Evolutionary conservation across 805 yeast genomes (phyloP), one percentile per base, ranked within the genome.

Genomic region (Candida glaebosa): DNA sequence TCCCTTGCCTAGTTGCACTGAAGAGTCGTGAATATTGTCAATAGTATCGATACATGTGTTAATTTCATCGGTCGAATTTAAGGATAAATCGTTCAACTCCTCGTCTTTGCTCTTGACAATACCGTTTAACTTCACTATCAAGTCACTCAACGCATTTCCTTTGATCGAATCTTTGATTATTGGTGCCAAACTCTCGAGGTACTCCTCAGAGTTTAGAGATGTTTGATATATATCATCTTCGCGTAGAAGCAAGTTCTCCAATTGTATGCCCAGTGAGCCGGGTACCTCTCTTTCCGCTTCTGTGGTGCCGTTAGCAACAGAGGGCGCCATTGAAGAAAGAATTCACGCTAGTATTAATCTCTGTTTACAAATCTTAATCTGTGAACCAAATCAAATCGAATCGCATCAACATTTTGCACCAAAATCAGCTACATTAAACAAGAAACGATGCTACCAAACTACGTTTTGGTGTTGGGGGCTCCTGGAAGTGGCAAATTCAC

Each of bases 141-240:
- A 67, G 14, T 73, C 79, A 5, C 80, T 73, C 26, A 86, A 67
- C 0, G 78, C 69, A 46, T 78, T 69, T 14, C 71, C 63, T 39
- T 67, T 68, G 33, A 88, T 62, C 16, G 89, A 82, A 7, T 79
- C 74, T 51, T 78, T 79, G 48, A 87, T 73, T 14, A 85, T 73
- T 1, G 95, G 95, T 2, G 87, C 84, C 44, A 88, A 71, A 58
- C 85, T 87, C 48, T 87, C 95, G 31, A 87, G 60, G 58, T 82
- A 86, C 51, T 84, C 90, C 42, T 80, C 84, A 2, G 84, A 76
- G 36, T 70, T 63, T 24, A 76, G 55, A 1, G 81, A 73, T 14
- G 73, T 65, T 41, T 68, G 71, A 46, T 66, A 69, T 28, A 70
- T 64, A 50, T 67, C 71, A 16, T 65, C 71, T 46, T 65, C 69